Conservation (phyloP, 2,329 filamentous ascomycete genomes). For the Colletotrichum gigasporum region DNA sequence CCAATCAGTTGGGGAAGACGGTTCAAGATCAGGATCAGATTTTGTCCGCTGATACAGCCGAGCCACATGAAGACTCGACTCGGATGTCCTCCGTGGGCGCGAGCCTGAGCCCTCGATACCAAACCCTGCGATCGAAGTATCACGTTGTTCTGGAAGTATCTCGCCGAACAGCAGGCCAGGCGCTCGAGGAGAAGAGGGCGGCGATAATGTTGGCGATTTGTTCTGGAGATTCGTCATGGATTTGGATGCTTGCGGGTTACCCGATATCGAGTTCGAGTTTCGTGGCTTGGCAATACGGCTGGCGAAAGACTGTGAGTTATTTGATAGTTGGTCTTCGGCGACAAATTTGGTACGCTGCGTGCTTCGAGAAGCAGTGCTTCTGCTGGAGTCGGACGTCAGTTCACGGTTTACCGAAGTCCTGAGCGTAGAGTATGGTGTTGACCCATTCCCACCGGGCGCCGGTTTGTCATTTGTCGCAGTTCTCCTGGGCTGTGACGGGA, state of each 20-base stretch:
- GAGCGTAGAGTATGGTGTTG: constrained; percentile 51
- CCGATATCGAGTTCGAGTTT: constrained; percentile 37
- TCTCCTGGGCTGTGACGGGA: constrained; percentile 47
- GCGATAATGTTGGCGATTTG: constrained; percentile 33
- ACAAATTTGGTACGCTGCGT: constrained; percentile 57
- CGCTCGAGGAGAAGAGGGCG: constrained; percentile 44
- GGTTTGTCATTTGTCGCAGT: constrained; percentile 42
- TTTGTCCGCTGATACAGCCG: constrained; percentile 61
- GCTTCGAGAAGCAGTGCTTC: constrained; percentile 17
- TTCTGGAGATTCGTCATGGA: constrained; percentile 45
- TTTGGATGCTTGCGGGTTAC: constrained; percentile 45
- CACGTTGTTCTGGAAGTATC: constrained; percentile 68
- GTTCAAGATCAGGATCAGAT: constrained; percentile 66
- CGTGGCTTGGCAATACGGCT: constrained; percentile 67
- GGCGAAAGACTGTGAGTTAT: constrained; percentile 67
- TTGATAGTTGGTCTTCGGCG: constrained; percentile 61
- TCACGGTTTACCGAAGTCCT: constrained; percentile 48
- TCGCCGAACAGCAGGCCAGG: constrained; percentile 79
- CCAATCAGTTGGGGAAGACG: constrained; percentile 74
- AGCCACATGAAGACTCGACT: constrained; percentile 71
- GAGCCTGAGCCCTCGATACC: constrained; percentile 62
- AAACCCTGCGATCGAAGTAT: constrained; percentile 63
- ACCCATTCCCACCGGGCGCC: constrained; percentile 32
- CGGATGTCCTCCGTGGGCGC: constrained; percentile 71
- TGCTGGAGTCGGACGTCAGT: constrained; percentile 36